A percentile compares a stretch with the other conserved stretches of the same genome.
Conservation (phyloP, 2,329 filamentous ascomycete genomes). For the Fusarium miscanthi region DNA sequence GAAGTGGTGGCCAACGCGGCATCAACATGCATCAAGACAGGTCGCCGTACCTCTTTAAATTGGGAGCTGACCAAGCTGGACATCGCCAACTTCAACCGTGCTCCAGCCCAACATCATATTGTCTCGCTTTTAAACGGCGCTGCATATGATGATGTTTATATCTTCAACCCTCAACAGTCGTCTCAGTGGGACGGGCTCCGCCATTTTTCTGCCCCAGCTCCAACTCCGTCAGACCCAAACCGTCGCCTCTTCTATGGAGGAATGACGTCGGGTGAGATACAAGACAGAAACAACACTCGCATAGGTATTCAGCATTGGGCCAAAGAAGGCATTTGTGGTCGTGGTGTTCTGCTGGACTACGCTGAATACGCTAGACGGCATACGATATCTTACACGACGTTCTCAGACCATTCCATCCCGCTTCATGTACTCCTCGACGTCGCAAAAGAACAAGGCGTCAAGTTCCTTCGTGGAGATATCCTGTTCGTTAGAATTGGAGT, state of each 20-base stretch:
- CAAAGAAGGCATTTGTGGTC: not conserved
- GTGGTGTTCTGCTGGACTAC: slow-evolving; percentile 1
- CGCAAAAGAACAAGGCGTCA: not conserved
- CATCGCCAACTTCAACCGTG: slow-evolving; percentile 4
- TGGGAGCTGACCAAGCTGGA: slow-evolving; percentile 2
- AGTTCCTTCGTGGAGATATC: not conserved
- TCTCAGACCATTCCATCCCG: not conserved
- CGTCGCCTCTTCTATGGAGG: slow-evolving; percentile 1
- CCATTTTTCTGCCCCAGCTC: not conserved
- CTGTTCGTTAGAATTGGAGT: not conserved
- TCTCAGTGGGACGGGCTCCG: slow-evolving; percentile 10
- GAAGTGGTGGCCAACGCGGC: slow-evolving; percentile 1
- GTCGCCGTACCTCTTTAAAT: not conserved
- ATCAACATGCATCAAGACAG: slow-evolving; percentile 3
- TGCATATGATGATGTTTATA: slow-evolving; percentile 1
- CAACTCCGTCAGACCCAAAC: not conserved
- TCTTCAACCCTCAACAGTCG: slow-evolving; percentile 8
- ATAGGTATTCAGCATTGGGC: slow-evolving; percentile 5
- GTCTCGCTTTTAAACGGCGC: not conserved
- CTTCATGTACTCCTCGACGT: not conserved
- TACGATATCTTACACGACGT: not conserved
- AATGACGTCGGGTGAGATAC: not conserved
- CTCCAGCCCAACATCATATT: slow-evolving; percentile 1
- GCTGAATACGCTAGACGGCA: not conserved
- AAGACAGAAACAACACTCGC: not conserved